Conservation (phyloP, 2,329 filamentous ascomycete species). For the Curvularia hawaiiensis region DNA sequence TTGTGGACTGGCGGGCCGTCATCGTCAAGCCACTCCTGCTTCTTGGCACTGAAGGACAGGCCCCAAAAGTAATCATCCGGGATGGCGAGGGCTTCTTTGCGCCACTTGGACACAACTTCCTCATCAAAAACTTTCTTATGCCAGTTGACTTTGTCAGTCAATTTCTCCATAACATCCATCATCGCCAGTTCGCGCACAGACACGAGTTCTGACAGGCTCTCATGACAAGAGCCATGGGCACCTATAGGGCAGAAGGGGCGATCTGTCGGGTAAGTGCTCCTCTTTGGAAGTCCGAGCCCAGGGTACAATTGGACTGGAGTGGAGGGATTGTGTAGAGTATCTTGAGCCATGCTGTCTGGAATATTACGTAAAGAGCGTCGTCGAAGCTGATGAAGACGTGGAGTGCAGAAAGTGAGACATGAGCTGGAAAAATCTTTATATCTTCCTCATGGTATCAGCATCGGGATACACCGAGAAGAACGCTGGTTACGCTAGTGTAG, state of each 20-base stretch:
- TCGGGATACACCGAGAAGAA: not conserved
- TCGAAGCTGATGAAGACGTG: not conserved
- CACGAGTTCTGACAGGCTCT: slow-evolving; percentile 17
- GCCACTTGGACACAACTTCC: slow-evolving; percentile 31
- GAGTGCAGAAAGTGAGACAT: not conserved
- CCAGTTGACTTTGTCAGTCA: slow-evolving; percentile 52
- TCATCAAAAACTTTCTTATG: slow-evolving; percentile 48
- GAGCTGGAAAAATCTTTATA: not conserved
- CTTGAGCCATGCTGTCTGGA: not conserved
- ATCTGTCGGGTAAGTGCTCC: not conserved
- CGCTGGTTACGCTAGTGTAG: not conserved
- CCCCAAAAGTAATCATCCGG: slow-evolving; percentile 20
- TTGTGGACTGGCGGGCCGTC: not conserved
- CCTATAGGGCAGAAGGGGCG: slow-evolving; percentile 20
- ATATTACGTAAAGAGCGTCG: not conserved
- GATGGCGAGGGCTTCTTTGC: slow-evolving; percentile 28
- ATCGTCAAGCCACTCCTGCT: slow-evolving; percentile 8
- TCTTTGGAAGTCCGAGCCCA: slow-evolving; percentile 26
- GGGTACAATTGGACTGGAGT: slow-evolving; percentile 15
- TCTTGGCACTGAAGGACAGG: slow-evolving; percentile 17
- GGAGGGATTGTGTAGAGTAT: not conserved
- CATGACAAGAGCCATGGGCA: slow-evolving; percentile 16
- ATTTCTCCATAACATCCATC: slow-evolving; percentile 46
- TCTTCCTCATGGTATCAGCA: no score
- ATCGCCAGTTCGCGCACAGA: slow-evolving; percentile 48